Conservation (phyloP, 495 filamentous ascomycete genomes). For the Thozetella sp. region DNA sequence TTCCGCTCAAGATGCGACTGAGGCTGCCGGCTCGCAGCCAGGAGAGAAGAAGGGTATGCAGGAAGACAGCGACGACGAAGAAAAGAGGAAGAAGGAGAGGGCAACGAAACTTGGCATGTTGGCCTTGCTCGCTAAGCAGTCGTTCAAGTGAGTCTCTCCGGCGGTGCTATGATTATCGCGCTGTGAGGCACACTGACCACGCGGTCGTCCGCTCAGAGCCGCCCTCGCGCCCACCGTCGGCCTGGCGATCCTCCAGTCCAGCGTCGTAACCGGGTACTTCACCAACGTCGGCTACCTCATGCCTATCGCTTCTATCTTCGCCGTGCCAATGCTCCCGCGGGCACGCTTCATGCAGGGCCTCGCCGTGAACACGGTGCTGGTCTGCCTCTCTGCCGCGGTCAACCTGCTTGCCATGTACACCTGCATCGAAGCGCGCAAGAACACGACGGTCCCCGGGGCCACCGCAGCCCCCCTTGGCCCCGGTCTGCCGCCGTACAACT, state of each 20-base stretch:
- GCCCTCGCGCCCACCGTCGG: background rate
- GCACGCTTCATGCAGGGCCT: background rate
- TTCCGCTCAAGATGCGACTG: no score
- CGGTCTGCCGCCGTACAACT: background rate
- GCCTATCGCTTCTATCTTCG: background rate
- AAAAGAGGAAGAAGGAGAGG: background rate
- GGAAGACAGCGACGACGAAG: background rate
- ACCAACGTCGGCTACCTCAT: background rate
- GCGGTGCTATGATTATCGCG: background rate
- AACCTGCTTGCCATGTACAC: background rate
- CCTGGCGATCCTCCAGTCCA: background rate
- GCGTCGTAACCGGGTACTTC: background rate
- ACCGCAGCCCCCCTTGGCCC: background rate
- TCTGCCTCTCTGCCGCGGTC: background rate
- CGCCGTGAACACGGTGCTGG: background rate
- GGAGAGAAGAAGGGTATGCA: background rate
- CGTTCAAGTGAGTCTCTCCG: background rate
- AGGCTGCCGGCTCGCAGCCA: no score
- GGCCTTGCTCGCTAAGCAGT: background rate
- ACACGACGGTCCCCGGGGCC: background rate
- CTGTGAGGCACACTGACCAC: background rate
- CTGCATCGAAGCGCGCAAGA: background rate
- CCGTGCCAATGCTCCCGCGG: background rate
- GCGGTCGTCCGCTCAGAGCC: background rate
- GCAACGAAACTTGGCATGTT: background rate